These are phyloP conservation scores for Pythium aristosporum DNA, from an alignment of 352 stramenopile genomes.

Conservation along the genomic window DNA sequence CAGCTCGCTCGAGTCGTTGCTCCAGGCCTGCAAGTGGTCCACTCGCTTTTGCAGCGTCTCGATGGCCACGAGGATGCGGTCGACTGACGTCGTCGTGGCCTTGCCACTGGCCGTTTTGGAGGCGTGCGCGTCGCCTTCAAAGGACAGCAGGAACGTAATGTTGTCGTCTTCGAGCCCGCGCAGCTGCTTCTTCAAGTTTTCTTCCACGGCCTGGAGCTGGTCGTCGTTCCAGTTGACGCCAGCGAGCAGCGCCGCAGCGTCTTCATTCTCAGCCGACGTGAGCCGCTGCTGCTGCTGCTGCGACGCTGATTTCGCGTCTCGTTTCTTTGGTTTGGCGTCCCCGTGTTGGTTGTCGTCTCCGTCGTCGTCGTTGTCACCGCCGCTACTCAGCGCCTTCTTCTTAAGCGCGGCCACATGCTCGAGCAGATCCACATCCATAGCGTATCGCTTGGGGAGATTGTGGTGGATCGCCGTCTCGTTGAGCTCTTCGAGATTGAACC, in stretches of 20 bases:
- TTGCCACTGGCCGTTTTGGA: slow-evolving; percentile 8
- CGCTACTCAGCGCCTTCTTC: slow-evolving; percentile 26
- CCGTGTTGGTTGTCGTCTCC: slow-evolving; percentile 6
- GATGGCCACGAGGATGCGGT: slow-evolving; percentile 59
- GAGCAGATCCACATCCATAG: slow-evolving; percentile 63
- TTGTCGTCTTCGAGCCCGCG: slow-evolving; percentile 68
- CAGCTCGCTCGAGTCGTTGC: slow-evolving; percentile 54
- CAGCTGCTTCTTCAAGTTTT: slow-evolving; percentile 54
- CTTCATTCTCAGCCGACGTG: slow-evolving; percentile 55
- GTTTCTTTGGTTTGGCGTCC: background rate
- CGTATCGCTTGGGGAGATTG: slow-evolving; percentile 58
- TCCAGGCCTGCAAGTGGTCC: slow-evolving; percentile 50
- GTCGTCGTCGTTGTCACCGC: slow-evolving; percentile 2
- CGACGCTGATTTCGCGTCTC: slow-evolving; percentile 13
- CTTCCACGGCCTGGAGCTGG: slow-evolving; percentile 50
- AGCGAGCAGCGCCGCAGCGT: slow-evolving; percentile 47
- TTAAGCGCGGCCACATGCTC: slow-evolving; percentile 47
- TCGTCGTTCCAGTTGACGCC: slow-evolving; percentile 62
- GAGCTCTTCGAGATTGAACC: slow-evolving; percentile 60
- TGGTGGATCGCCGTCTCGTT: slow-evolving; percentile 50
- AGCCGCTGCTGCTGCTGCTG: slow-evolving; percentile 37
- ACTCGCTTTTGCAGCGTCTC: slow-evolving; percentile 50
- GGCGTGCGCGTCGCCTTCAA: slow-evolving; percentile 39
- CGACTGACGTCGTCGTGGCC: slow-evolving; percentile 36
- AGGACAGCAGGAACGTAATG: slow-evolving; percentile 67